These are phyloP conservation scores for Tricholoma sp. DNA, from an alignment of 768 basidiomycete species.

Conservation along the genomic window DNA sequence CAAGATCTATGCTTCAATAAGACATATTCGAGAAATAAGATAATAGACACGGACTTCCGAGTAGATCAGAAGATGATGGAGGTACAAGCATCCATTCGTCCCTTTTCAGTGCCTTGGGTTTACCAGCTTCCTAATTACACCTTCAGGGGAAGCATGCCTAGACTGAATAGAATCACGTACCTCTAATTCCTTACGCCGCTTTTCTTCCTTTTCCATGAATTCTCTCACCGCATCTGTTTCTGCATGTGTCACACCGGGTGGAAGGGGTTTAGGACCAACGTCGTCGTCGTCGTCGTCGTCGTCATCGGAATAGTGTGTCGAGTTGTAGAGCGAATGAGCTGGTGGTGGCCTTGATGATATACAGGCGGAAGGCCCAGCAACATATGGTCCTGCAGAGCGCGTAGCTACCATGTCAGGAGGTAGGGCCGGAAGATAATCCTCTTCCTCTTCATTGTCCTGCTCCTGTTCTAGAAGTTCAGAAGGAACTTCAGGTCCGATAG, in stretches of 20 bases:
- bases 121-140: slow-evolving; percentile 56
- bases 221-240: slow-evolving; percentile 68
- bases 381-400: slow-evolving; percentile 23
- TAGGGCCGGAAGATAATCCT: slow-evolving; percentile 68
- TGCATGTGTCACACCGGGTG: slow-evolving; percentile 35
- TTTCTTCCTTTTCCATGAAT: slow-evolving; percentile 84
- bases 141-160: neutral
- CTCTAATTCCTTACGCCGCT: slow-evolving; percentile 65
- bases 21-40: neutral
- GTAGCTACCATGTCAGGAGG: slow-evolving; percentile 64
- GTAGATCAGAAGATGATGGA: slow-evolving; percentile 74
- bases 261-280: slow-evolving; percentile 78
- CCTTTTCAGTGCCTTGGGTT: slow-evolving; percentile 74
- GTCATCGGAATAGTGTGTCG: slow-evolving; percentile 34
- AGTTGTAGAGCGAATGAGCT: slow-evolving; percentile 28
- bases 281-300: slow-evolving; percentile 79
- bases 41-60: slow-evolving; percentile 55
- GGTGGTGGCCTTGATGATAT: slow-evolving; percentile 55
- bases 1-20: slow-evolving; percentile 51
- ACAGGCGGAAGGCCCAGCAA: slow-evolving; percentile 16
- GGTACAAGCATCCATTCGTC: slow-evolving; percentile 99
- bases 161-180: slow-evolving; percentile 23
- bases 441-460: slow-evolving; percentile 39
- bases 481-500: slow-evolving; percentile 23
- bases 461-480: slow-evolving; percentile 21